Conservation (phyloP, 2,329 filamentous ascomycete genomes). For the Stylonectria norvegica region DNA sequence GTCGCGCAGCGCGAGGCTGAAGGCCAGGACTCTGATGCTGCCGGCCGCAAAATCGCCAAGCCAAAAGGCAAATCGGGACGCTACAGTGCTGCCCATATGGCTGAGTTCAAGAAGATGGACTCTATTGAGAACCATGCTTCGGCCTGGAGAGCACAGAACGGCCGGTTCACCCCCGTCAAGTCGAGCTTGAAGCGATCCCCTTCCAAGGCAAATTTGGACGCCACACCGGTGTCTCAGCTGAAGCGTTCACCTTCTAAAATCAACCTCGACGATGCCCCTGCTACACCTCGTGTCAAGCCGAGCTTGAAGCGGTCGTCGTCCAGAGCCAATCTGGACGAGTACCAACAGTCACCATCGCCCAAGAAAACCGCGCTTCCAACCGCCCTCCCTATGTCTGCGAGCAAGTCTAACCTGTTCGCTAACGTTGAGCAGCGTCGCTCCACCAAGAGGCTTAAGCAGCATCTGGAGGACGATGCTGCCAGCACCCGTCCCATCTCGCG, state of each 20-base stretch:
- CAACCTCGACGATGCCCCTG: slow-evolving; percentile 56
- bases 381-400: slow-evolving; percentile 6
- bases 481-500: slow-evolving; percentile 58
- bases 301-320: slow-evolving; percentile 27
- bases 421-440: slow-evolving; percentile 32
- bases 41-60: slow-evolving; percentile 69
- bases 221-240: slow-evolving; percentile 27
- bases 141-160: slow-evolving; percentile 62
- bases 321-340: slow-evolving; percentile 27
- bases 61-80: slow-evolving; percentile 74
- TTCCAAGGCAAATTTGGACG: slow-evolving; percentile 44
- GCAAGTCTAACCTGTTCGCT: slow-evolving; percentile 16
- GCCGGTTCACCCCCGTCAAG: slow-evolving; percentile 48
- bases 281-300: slow-evolving; percentile 42
- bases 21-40: slow-evolving; percentile 38
- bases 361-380: slow-evolving; percentile 27
- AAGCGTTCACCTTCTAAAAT: slow-evolving; percentile 53
- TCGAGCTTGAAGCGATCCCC: slow-evolving; percentile 38
- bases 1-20: slow-evolving; percentile 58
- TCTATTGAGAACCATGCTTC: slow-evolving; percentile 87
- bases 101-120: slow-evolving; percentile 95
- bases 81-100: slow-evolving; percentile 82
- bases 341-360: slow-evolving; percentile 25
- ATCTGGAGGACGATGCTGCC: slow-evolving; percentile 65
- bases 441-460: slow-evolving; percentile 70